A percentile compares a stretch with the other conserved stretches of the same genome.
Conservation (phyloP, 805 yeast species). For the Schwanniomyces vanrijiae region DNA sequence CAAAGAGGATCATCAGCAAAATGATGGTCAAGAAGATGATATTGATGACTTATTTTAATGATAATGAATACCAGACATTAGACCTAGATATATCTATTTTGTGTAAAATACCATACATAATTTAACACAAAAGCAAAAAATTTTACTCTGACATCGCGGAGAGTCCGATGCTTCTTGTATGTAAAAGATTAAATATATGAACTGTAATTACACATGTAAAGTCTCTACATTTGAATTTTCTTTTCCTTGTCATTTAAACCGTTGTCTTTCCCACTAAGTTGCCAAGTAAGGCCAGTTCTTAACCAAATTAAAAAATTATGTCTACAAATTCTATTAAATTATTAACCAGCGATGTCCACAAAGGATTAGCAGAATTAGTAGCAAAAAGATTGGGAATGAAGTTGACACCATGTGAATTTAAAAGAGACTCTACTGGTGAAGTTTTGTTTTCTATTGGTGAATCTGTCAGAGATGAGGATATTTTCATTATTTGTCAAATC, state of each 20-base stretch:
- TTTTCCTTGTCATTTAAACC: neutral
- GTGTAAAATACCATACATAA: neutral
- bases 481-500: conserved; percentile 73
- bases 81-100: neutral
- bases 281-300: conserved; percentile 1
- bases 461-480: conserved; percentile 82
- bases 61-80: neutral
- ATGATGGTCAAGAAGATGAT: conserved; percentile 32
- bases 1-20: conserved; percentile 26
- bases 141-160: conserved; percentile 4
- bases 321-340: conserved; percentile 62
- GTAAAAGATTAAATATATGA: neutral
- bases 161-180: neutral
- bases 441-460: conserved; percentile 72
- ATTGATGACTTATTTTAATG: conserved; percentile 37
- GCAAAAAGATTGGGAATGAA: conserved; percentile 67
- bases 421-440: conserved; percentile 78
- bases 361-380: conserved; percentile 74
- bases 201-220: neutral
- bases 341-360: conserved; percentile 74
- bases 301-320: conserved; percentile 36
- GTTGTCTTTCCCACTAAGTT: neutral
- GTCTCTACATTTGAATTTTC: conserved; percentile 1
- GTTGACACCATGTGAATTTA: conserved; percentile 69
- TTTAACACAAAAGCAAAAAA: conserved; percentile 1